Evolutionary conservation across 495 filamentous ascomycete species (phyloP), one percentile per base, ranked within the genome.

Genomic region (Trichoderma erinaceum): DNA sequence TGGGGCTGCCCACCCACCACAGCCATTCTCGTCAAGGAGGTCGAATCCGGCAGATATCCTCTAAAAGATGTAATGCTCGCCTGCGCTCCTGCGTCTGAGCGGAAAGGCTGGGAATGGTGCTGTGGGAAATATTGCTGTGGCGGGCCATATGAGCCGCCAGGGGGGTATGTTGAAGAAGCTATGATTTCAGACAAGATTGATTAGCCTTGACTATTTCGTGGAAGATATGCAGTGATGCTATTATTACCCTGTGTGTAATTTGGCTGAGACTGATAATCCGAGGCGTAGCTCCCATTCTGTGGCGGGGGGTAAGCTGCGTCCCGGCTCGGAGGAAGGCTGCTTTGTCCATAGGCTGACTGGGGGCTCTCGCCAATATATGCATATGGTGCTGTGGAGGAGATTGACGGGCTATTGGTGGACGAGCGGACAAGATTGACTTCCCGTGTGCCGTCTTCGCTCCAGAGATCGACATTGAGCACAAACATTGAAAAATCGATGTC

Each of bases 381-480:
- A 41, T 75, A 76, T 1, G 76, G 75, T 0, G 75, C 74, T 29
- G 93, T 92, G 15, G 89, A 89, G 12, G 89, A 92, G 73, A 98
- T 97, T 43, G 93, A 96, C 8, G 92, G 92, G 18, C 92, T 93
- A 16, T 90, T 89, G 23, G 65, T 66, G 41, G 65, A 44, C 10
- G 91, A 87, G 15, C 92, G 88, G 66, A 98, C 94, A 44, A 97
- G 86, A 75, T 98, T 99, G 67, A 97, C 93, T 82, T 98, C 95
- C 69, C 83, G 88, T n/a, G 83, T 80, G 41, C 89, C 94, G 61
- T 96, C 88, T 63, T 87, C 88, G 67, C 89, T 88, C 92, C 92
- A 98, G 0, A 99, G 81, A 72, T 98, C 96, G 64, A 97, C 95
- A 65, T 90, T 94, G 56, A 97, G 85, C 35, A 99, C 91, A 75